Evolutionary conservation across 176 grass and related monocot genomes (phyloP).

Genomic region (Musa acuminata): DNA sequence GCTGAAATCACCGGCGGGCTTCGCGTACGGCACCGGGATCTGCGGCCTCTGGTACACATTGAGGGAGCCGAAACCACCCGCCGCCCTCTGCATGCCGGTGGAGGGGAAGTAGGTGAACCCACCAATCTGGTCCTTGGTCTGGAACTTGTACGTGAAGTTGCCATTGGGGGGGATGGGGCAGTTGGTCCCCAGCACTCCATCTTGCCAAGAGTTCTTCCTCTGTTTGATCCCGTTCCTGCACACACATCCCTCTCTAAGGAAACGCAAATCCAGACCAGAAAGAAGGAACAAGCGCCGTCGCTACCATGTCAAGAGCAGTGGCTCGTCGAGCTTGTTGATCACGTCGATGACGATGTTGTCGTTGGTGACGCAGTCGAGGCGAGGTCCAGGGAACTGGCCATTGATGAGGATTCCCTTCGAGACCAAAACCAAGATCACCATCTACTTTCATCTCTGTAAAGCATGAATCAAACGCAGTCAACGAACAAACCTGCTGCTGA

Average conservation of each 20-base stretch:
- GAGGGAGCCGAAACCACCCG: slow-evolving; percentile 49
- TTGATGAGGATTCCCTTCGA: slow-evolving; percentile 87
- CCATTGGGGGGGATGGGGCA: slow-evolving; percentile 13
- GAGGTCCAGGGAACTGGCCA: slow-evolving; percentile 80
- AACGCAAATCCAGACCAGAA: not conserved
- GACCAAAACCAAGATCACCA: not conserved
- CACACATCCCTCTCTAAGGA: too few relatives aligned
- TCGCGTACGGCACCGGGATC: slow-evolving; percentile 45
- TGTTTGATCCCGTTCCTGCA: slow-evolving; percentile 20
- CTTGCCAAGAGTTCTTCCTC: slow-evolving; percentile 24
- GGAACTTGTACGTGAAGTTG: slow-evolving; percentile 23
- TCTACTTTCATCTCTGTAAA: not conserved
- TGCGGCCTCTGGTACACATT: slow-evolving; percentile 41
- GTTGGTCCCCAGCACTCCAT: slow-evolving; percentile 13
- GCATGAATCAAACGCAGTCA: not conserved
- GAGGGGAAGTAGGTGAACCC: slow-evolving; percentile 61
- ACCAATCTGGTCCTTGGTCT: slow-evolving; percentile 27
- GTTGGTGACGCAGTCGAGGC: slow-evolving; percentile 81
- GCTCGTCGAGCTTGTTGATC: slow-evolving; percentile 80
- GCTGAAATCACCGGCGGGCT: slow-evolving; percentile 41
- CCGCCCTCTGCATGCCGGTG: slow-evolving; percentile 41
- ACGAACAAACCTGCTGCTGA: slow-evolving; percentile 50
- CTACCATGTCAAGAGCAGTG: slow-evolving; percentile 82
- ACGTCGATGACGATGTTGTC: slow-evolving; percentile 80
- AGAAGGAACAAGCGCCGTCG: too few relatives aligned